Base-by-base conservation (phyloP, 2,329 filamentous ascomycete species). In the Pseudonectria buxi region DNA sequence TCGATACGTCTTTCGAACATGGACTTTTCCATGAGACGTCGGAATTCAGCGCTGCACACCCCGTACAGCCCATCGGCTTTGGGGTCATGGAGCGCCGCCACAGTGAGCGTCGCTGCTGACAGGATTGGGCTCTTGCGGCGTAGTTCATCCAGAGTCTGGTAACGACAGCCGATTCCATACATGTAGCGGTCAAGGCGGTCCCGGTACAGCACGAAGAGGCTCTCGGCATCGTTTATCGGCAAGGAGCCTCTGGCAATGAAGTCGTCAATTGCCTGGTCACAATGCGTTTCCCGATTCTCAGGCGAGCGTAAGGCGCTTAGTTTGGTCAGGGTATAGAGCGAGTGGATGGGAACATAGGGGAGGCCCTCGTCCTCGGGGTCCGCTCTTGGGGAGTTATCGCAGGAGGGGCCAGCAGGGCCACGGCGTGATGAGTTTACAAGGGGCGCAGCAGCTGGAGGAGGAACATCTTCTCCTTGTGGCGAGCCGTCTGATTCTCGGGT, bases 41-140 rank as follows among this genome's bases (percentile, higher is more conserved):
- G 68, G 38, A 78, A 75, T 44, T 78, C 74, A n/a, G 62, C 59
- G 44, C 69, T 75, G 50, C 74, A 78, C 2, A 64, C 56, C 6
- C 68, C 67, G 28, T 78, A 69, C 11, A 74, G 64, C 6, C 63
- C 61, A 14, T 73, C 71, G 15, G 69, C 68, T 28, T 69, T 65
- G 1, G 72, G 67, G 22, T 77, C 73, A 44, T 80, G 76, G 2
- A 79, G 59, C 0, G 75, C 73, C 3, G 74, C 71, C 3, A 80
- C 74, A 0, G 75, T 74, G 22, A 76, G 63, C 14, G 76, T 72
- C 1, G 71, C 71, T 3, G 71, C 72, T 1, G 74, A 71, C 10
- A 80, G 59, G 6, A 78, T 59, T 0, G 72, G 67, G 7, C 75
- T 80, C 14, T 67, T 68, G 16, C 71, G 67, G 12, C 76, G 68